Evolutionary conservation across 371 early-diverging fungal species (phyloP).

Genomic region (Nosema muscidifuracis): DNA sequence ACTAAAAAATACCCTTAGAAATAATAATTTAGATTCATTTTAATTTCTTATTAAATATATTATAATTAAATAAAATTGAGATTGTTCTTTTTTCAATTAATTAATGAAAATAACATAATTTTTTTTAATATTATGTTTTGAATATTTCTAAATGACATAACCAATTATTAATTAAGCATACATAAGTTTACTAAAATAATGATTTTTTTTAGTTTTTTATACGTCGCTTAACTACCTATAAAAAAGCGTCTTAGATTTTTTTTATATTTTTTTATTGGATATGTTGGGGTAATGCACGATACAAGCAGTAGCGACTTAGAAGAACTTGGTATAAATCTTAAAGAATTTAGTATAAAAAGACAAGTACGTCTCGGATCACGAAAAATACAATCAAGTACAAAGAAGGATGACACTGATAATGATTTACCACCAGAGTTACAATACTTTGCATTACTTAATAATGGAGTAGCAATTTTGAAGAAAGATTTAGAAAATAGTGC

Average conservation of each 20-base stretch:
- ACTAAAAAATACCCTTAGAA: too few species aligned
- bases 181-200: too few species aligned
- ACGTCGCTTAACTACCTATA: too few species aligned
- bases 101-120: too few species aligned
- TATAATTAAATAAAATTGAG: too few species aligned
- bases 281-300: constrained; percentile 2
- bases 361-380: constrained; percentile 14
- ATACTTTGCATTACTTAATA: constrained; percentile 55
- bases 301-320: constrained; percentile 15
- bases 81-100: too few species aligned
- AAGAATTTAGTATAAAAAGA: constrained; percentile 38
- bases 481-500: constrained; percentile 27
- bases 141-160: too few species aligned
- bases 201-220: too few species aligned
- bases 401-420: not conserved
- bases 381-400: not conserved
- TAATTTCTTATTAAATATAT: too few species aligned
- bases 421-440: constrained; percentile 38
- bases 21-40: too few species aligned
- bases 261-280: not conserved
- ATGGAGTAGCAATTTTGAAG: constrained; percentile 56
- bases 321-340: constrained; percentile 27
- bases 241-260: not conserved
- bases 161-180: too few species aligned
- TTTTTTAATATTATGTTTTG: too few species aligned